These are phyloP conservation scores for Exophiala sp. DNA, from an alignment of 2,329 filamentous ascomycete genomes.

Conservation along the genomic window DNA sequence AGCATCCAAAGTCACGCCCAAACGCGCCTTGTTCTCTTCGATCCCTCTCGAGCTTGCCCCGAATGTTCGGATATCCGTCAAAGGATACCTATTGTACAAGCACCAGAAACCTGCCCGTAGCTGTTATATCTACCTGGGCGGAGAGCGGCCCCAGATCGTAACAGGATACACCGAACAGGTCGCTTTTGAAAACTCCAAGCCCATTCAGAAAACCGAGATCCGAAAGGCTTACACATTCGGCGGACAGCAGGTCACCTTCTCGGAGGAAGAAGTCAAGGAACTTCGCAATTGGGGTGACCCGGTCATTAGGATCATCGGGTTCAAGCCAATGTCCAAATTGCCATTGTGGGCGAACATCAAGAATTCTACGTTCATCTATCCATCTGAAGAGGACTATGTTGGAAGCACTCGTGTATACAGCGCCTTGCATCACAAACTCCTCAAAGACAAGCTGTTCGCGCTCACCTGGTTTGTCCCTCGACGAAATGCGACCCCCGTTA, in stretches of 20 bases:
- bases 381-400: constrained; percentile 80
- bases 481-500: constrained; percentile 67
- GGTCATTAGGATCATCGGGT: constrained; percentile 82
- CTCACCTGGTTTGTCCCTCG: constrained; percentile 87
- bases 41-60: constrained; percentile 85
- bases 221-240: constrained; percentile 95
- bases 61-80: constrained; percentile 77
- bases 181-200: constrained; percentile 63
- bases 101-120: constrained; percentile 73
- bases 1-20: constrained; percentile 81
- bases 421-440: constrained; percentile 79
- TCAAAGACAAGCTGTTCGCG: constrained; percentile 71
- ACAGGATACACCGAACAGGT: constrained; percentile 66
- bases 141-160: constrained; percentile 78
- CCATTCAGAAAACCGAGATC: constrained; percentile 73
- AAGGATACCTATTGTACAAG: constrained; percentile 85
- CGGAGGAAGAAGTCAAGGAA: constrained; percentile 70
- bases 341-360: constrained; percentile 79
- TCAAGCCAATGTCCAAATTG: constrained; percentile 71
- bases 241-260: constrained; percentile 80
- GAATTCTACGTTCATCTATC: constrained; percentile 88
- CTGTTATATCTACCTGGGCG: constrained; percentile 81
- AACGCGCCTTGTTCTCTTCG: constrained; percentile 77
- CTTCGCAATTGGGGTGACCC: constrained; percentile 77
- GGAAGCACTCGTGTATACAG: constrained; percentile 91